Conservation (phyloP, 2,329 filamentous ascomycete species). For the Colletotrichum lupini region DNA sequence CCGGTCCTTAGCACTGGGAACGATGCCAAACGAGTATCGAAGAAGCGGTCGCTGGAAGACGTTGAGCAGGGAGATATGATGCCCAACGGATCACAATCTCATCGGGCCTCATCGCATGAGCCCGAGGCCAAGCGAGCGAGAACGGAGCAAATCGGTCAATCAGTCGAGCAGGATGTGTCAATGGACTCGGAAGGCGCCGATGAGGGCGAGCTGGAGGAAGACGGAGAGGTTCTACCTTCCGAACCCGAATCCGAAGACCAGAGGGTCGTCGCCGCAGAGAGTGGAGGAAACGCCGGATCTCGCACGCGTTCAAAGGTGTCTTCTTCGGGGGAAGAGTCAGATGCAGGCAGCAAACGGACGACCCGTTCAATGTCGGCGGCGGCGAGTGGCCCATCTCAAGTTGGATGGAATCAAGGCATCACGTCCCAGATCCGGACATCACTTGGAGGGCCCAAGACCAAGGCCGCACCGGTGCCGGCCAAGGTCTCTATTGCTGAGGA, state of each 20-base stretch:
- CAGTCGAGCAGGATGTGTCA: neutral
- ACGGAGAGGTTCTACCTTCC: slow-evolving; percentile 7
- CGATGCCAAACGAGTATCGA: slow-evolving; percentile 27
- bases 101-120: slow-evolving; percentile 20
- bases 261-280: neutral
- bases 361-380: slow-evolving; percentile 21
- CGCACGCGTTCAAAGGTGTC: neutral
- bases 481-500: neutral
- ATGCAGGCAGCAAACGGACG: slow-evolving; percentile 13
- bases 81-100: slow-evolving; percentile 16
- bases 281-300: neutral
- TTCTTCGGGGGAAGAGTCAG: neutral
- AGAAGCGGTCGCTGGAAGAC: slow-evolving; percentile 45
- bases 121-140: slow-evolving; percentile 38
- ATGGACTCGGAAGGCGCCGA: slow-evolving; percentile 38
- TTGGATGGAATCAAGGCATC: slow-evolving; percentile 34
- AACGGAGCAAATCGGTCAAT: neutral
- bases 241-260: slow-evolving; percentile 1
- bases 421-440: slow-evolving; percentile 33
- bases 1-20: neutral
- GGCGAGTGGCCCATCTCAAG: neutral
- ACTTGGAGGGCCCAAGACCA: slow-evolving; percentile 11
- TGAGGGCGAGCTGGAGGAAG: slow-evolving; percentile 48
- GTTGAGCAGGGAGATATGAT: slow-evolving; percentile 22
- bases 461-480: neutral